These are phyloP conservation scores for Coprinellus micaceus DNA, from an alignment of 768 basidiomycete species.

Conservation along the genomic window DNA sequence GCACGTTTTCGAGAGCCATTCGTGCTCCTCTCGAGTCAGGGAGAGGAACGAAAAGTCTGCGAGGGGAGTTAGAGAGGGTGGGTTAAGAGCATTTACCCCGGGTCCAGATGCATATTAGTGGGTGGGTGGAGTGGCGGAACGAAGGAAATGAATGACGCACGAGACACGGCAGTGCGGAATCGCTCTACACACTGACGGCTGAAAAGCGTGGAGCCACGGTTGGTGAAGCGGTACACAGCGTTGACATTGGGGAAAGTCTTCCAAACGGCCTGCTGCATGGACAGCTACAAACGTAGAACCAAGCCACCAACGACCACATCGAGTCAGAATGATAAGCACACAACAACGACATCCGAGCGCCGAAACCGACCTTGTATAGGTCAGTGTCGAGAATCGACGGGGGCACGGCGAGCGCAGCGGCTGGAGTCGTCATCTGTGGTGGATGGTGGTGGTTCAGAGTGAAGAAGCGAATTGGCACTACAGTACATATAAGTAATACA, in stretches of 20 bases:
- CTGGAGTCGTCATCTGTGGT: conserved; percentile 30
- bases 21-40: conserved; percentile 57
- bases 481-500: conserved; percentile 33
- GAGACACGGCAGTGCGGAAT: conserved; percentile 51
- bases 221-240: conserved; percentile 78
- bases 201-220: conserved; percentile 68
- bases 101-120: no score
- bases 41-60: conserved; percentile 66
- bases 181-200: conserved; percentile 59
- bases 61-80: not conserved
- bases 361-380: conserved; percentile 75
- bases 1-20: conserved; percentile 65
- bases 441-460: conserved; percentile 16
- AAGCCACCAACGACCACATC: not conserved
- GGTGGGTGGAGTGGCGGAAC: not conserved
- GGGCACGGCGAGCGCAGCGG: conserved; percentile 29
- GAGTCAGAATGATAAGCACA: conserved; percentile 5
- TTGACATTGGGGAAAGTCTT: conserved; percentile 68
- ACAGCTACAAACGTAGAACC: conserved; percentile 59
- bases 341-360: not conserved
- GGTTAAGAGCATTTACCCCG: no score
- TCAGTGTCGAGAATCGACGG: conserved; percentile 86
- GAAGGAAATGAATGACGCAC: conserved; percentile 35
- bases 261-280: conserved; percentile 93
- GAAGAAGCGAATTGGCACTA: conserved; percentile 19